Conservation (phyloP, 176 grass and related monocot genomes). For the Zizania latifolia region DNA sequence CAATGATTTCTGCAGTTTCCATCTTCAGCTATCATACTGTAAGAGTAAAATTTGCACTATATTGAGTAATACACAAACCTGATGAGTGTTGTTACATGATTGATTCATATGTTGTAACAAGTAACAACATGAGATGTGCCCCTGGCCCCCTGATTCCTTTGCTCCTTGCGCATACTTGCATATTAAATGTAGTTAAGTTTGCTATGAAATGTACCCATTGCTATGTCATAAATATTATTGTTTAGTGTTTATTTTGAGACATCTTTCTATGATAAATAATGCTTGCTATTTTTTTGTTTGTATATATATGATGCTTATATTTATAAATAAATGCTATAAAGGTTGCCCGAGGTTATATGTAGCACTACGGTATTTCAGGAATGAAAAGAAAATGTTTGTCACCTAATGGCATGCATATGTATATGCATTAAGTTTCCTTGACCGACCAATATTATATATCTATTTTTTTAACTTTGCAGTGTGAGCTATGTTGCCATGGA, state of each 20-base stretch:
- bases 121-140: not conserved
- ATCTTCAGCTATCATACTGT: not conserved
- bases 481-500: not conserved
- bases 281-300: not conserved
- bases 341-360: not conserved
- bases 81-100: not conserved
- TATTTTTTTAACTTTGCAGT: too few relatives aligned
- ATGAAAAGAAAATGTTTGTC: not conserved
- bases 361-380: not conserved
- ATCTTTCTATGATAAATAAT: not conserved
- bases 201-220: not conserved
- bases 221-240: not conserved
- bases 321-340: not conserved
- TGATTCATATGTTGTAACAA: not conserved
- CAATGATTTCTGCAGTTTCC: not conserved
- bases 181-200: not conserved
- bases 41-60: constrained; percentile 1
- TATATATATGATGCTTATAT: not conserved
- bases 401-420: not conserved
- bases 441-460: not conserved
- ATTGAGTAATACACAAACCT: not conserved
- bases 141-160: not conserved
- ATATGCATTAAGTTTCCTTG: not conserved
- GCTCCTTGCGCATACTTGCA: not conserved
- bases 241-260: not conserved